These are phyloP conservation scores for Aspergillus uvarum DNA, from an alignment of 2,329 filamentous ascomycete species.

Conservation along the genomic window DNA sequence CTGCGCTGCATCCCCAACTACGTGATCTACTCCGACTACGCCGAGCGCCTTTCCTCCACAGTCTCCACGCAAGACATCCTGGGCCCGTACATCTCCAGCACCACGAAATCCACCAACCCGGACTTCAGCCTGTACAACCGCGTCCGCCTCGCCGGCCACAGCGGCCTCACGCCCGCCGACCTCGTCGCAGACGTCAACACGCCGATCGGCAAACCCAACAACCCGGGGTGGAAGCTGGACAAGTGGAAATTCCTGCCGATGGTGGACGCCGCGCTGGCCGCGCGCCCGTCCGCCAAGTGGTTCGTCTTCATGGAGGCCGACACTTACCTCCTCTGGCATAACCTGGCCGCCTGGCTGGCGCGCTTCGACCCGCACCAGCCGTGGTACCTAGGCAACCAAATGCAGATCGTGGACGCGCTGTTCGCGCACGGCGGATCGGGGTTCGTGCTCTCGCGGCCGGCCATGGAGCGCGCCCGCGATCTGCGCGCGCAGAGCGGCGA, in stretches of 20 bases:
- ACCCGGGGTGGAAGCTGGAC: slow-evolving; percentile 52
- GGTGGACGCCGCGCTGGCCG: slow-evolving; percentile 47
- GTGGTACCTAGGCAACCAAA: slow-evolving; percentile 55
- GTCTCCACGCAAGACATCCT: slow-evolving; percentile 53
- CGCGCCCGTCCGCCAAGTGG: slow-evolving; percentile 52
- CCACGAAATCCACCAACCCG: slow-evolving; percentile 36
- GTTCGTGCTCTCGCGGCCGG: slow-evolving; percentile 50
- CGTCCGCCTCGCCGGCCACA: slow-evolving; percentile 43
- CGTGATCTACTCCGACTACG: slow-evolving; percentile 59
- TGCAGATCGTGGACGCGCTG: slow-evolving; percentile 48
- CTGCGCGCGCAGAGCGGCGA: slow-evolving; percentile 40
- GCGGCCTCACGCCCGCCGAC: slow-evolving; percentile 36
- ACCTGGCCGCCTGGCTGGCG: slow-evolving; percentile 52
- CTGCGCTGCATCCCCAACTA: slow-evolving; percentile 56
- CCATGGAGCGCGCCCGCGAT: slow-evolving; percentile 41
- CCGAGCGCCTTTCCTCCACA: slow-evolving; percentile 49
- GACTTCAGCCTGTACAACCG: slow-evolving; percentile 54
- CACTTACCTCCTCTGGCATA: slow-evolving; percentile 55
- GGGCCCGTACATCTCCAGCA: slow-evolving; percentile 38
- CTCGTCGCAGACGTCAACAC: slow-evolving; percentile 33
- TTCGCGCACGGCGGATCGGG: slow-evolving; percentile 55
- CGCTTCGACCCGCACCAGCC: slow-evolving; percentile 47
- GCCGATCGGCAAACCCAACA: slow-evolving; percentile 40
- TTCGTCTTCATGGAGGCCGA: slow-evolving; percentile 60
- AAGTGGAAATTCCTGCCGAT: slow-evolving; percentile 59